Evolutionary conservation across 495 filamentous ascomycete genomes (phyloP), one percentile per base, ranked within the genome.

Genomic region (Tricharina praecox): DNA sequence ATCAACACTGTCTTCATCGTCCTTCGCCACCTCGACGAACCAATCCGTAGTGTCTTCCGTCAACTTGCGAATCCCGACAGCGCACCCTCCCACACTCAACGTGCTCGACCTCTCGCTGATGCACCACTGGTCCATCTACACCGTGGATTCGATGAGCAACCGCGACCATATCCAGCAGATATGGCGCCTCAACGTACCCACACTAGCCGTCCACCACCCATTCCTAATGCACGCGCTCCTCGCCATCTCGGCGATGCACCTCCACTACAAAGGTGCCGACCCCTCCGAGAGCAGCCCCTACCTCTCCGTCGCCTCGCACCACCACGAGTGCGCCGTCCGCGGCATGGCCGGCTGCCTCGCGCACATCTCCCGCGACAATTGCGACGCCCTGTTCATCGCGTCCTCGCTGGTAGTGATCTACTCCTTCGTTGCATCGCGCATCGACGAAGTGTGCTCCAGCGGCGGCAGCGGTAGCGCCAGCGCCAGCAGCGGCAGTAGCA

Each of bases 141-240:
- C 47, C 0, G 50, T 52, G 7, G 24, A 33, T 0, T 61, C 59
- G 13, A 21, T 63, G 8, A 39, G 42, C 1, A 16, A 42, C 30
- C 41, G 23, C 3, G 24, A 36, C 1, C 2, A 23, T 5, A 25
- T 51, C 18, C 2, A 53, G 9, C 33, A 59, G 1, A 11, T 59
- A 20, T 70, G 66, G 66, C 49, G 61, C 16, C 42, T 51, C 13
- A 26, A 48, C 3, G 53, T 68, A 4, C 60, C 66, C 3, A 13
- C 20, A 11, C 52, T 68, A 40, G 66, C 64, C 8, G 53, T 67
- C 5, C 45, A 56, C 13, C 41, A 60, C 4, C 56, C 59, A 3
- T 64, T 62, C 26, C 43, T 61, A 0, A 62, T 68, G 55, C 66
- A 68, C 25, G 55, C 58, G 0, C 60, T 68, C 4, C 53, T 68